A percentile compares a stretch with the other conserved stretches of the same genome.
Evolutionary conservation across 2,329 filamentous ascomycete genomes (phyloP).

Genomic region (Monilinia polystroma): DNA sequence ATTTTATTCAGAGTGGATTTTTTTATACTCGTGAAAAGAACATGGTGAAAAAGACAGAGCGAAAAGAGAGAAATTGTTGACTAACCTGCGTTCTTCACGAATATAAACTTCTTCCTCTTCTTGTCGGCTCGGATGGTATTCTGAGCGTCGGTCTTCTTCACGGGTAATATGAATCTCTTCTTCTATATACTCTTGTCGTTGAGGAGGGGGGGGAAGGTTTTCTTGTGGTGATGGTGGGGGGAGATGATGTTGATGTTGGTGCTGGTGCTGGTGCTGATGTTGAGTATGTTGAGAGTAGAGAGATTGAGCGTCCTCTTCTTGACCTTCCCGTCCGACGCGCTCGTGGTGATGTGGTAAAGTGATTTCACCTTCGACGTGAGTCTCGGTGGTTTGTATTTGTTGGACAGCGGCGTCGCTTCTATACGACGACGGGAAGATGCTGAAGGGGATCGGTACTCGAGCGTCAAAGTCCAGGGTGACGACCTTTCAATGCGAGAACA

Average conservation of each 20-base stretch:
- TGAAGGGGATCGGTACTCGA: slow-evolving; percentile 98
- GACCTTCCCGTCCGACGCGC: slow-evolving; percentile 97
- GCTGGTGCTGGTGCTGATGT: neutral
- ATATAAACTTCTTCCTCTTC: slow-evolving; percentile 51
- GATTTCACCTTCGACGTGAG: slow-evolving; percentile 88
- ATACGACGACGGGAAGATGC: slow-evolving; percentile 99
- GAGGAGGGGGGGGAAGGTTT: slow-evolving; percentile 24
- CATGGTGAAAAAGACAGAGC: slow-evolving; percentile 20
- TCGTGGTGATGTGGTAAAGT: slow-evolving; percentile 63
- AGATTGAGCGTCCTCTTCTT: slow-evolving; percentile 64
- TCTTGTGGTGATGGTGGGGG: neutral
- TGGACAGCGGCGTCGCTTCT: slow-evolving; percentile 64
- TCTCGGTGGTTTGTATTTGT: slow-evolving; percentile 50
- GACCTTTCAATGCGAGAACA: slow-evolving; percentile 67
- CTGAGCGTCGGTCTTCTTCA: slow-evolving; percentile 65
- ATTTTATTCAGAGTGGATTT: neutral
- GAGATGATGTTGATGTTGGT: neutral
- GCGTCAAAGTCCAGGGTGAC: slow-evolving; percentile 99
- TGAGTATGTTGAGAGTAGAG: slow-evolving; percentile 49
- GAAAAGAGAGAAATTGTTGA: slow-evolving; percentile 28
- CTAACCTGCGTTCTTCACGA: slow-evolving; percentile 56
- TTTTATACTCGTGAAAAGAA: neutral
- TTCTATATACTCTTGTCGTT: slow-evolving; percentile 58
- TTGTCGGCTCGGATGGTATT: slow-evolving; percentile 64
- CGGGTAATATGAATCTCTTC: slow-evolving; percentile 82